Evolutionary conservation across 2,329 filamentous ascomycete genomes (phyloP), one percentile per base, ranked within the genome.

Genomic region (Sporothrix phasma): DNA sequence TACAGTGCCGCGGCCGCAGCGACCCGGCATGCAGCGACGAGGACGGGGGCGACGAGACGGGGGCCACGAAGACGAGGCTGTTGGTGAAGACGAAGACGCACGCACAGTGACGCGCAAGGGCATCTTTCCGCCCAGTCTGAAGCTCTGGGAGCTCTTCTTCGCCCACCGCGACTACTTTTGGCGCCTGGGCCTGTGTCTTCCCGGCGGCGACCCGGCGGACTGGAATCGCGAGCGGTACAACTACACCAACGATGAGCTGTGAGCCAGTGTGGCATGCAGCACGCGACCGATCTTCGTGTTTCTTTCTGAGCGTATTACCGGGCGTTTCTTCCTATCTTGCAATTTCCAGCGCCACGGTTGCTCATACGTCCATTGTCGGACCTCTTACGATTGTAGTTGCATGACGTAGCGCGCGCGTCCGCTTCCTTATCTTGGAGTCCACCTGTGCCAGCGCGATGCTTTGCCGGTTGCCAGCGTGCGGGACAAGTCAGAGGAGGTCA

Each of bases 111-210:
- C 19, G n/a, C 51, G n/a, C 51, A 56, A 24, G 19, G 85, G 86
- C 15, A 86, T 75, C 80, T 83, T 78, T 74, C 86, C 70, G 72
- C 81, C 68, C 71, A 74, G 83, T 74, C 74, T 92, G 70, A 89
- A 88, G 74, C 81, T 95, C n/a, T 96, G 93, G 91, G 86, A 96
- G 75, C 78, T 97, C 7, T 88, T 97, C 72, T 96, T 95, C 74
- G 89, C 92, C 1, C 94, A 99, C 76, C 80, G 94, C 45, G 94
- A 99, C 76, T 99, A 99, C 75, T 97, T 99, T 76, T 96, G 91
- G 90, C 82, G 94, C 64, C 75, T 99, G 62, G 94, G 94, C 0
- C 77, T 97, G 37, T 99, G 94, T 76, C 80, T 97, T 2, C 92
- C 93, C 0, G 88, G 88, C 13, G 89, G 89, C 13, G 87, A 88